Conservation (phyloP, 108 stramenopile genomes). For the Pseudonitzschia delicatissima region DNA sequence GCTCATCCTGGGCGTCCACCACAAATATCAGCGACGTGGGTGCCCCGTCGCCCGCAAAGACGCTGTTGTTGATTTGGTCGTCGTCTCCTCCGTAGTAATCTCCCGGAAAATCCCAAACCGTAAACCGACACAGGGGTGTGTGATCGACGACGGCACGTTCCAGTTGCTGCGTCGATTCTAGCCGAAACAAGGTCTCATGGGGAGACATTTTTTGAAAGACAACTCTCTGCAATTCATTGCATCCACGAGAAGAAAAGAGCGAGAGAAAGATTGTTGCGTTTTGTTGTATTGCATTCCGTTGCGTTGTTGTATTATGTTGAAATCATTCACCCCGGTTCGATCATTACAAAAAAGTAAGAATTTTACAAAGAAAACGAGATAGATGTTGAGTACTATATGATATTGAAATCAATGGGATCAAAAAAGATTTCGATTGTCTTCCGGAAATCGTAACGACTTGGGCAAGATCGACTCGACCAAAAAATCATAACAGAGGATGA, state of each 20-base stretch:
- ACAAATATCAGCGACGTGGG: constrained; percentile 84
- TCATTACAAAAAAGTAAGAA: too few relatives aligned
- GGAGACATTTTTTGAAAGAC: constrained; percentile 99
- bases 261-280: neutral
- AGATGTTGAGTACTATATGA: too few relatives aligned
- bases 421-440: too few relatives aligned
- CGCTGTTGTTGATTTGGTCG: constrained; percentile 10
- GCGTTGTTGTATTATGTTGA: too few relatives aligned
- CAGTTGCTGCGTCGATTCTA: constrained; percentile 74
- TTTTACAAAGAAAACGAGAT: too few relatives aligned
- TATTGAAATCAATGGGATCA: too few relatives aligned
- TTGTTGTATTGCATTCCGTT: too few relatives aligned
- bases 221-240: constrained; percentile 84
- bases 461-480: too few relatives aligned
- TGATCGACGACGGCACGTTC: constrained; percentile 89
- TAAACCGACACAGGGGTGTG: constrained; percentile 93
- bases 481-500: too few relatives aligned
- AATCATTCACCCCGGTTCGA: too few relatives aligned
- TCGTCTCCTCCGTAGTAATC: constrained; percentile 89
- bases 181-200: constrained; percentile 98
- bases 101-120: constrained; percentile 98
- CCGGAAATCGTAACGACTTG: too few relatives aligned
- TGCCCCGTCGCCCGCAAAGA: neutral
- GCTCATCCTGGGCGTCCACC: constrained; percentile 89
- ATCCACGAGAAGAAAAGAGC: too few relatives aligned